These are phyloP conservation scores for Stropharia rugosoannulata DNA, from an alignment of 768 basidiomycete species.

Conservation along the genomic window DNA sequence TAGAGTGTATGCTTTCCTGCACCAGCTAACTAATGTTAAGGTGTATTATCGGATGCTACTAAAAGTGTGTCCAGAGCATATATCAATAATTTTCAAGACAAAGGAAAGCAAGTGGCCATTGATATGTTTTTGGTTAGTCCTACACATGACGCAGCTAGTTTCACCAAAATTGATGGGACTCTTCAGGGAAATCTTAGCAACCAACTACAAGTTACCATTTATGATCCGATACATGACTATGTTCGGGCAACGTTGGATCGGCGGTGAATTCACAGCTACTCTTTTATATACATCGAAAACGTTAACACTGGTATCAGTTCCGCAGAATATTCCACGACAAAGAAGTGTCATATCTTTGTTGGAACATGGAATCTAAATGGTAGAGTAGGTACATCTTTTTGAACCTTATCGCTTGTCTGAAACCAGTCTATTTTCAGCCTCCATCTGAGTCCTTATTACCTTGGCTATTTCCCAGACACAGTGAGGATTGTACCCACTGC, in stretches of 20 bases:
- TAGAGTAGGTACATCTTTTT: conserved; percentile 45
- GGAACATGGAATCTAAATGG: conserved; percentile 99
- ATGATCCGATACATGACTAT: conserved; percentile 91
- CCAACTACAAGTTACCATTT: conserved; percentile 86
- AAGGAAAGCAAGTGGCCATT: conserved; percentile 90
- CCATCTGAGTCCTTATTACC: conserved; percentile 81
- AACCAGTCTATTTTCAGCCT: conserved; percentile 35
- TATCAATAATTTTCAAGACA: conserved; percentile 97
- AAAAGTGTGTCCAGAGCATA: conserved; percentile 96
- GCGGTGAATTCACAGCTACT: conserved; percentile 42
- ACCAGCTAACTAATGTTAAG: conserved; percentile 32
- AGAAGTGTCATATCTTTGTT: conserved; percentile 70
- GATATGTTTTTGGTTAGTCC: conserved; percentile 87
- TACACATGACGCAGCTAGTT: neutral
- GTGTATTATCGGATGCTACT: conserved; percentile 92
- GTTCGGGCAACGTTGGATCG: conserved; percentile 70
- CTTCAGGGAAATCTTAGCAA: conserved; percentile 89
- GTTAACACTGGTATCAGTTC: conserved; percentile 40
- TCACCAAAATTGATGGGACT: conserved; percentile 1
- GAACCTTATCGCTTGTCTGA: neutral
- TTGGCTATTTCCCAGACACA: conserved; percentile 86
- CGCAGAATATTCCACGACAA: conserved; percentile 81
- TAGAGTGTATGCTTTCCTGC: conserved; percentile 3
- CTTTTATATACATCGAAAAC: conserved; percentile 7
- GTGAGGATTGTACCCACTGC: conserved; percentile 42